Percentiles rank a stretch among this genome's conserved stretches.
Evolutionary conservation across 768 basidiomycete genomes (phyloP).

Genomic region (Coprinopsis sp.): DNA sequence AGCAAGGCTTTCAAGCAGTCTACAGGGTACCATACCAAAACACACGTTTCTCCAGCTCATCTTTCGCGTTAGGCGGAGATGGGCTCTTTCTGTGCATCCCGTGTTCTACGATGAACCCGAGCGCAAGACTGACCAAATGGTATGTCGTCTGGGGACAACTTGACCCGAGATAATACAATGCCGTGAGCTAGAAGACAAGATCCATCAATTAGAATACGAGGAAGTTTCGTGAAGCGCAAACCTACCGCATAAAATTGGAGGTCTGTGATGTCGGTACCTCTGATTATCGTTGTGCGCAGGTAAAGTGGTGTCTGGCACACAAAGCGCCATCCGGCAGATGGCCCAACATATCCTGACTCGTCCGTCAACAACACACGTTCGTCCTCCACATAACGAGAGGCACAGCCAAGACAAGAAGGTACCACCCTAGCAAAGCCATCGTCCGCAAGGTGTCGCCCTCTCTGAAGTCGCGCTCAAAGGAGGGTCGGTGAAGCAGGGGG

Average conservation of each 20-base stretch:
- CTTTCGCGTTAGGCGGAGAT: constrained; percentile 32
- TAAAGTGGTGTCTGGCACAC: constrained; percentile 58
- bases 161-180: constrained; percentile 33
- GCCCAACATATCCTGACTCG: constrained; percentile 30
- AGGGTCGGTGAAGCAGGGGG: constrained; percentile 66
- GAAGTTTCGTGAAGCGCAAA: constrained; percentile 18
- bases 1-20: not conserved
- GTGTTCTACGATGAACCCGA: constrained; percentile 60
- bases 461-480: constrained; percentile 48
- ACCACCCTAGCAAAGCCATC: constrained; percentile 50
- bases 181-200: constrained; percentile 20
- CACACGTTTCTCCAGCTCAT: constrained; percentile 58
- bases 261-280: constrained; percentile 59
- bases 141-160: constrained; percentile 15
- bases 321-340: constrained; percentile 55
- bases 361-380: constrained; percentile 26
- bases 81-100: constrained; percentile 50
- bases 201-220: not conserved
- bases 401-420: constrained; percentile 63
- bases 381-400: constrained; percentile 52
- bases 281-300: constrained; percentile 47
- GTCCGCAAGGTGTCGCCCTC: constrained; percentile 46
- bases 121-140: constrained; percentile 31
- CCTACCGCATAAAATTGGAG: constrained; percentile 64
- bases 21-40: constrained; percentile 42